Evolutionary conservation across 176 grass and related monocot genomes (phyloP).

Genomic region (Pharus latifolius): DNA sequence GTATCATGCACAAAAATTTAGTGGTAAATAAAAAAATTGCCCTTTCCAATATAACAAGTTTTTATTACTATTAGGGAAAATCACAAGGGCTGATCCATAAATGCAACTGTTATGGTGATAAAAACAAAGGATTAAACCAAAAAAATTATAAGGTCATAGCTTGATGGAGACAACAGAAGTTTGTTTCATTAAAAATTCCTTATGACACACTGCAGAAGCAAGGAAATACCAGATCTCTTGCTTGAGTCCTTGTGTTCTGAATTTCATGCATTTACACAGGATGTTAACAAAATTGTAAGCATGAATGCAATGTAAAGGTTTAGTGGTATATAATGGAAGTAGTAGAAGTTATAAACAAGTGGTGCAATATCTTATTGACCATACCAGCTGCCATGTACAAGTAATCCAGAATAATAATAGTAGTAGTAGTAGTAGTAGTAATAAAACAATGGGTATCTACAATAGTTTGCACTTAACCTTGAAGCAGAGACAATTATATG

Average conservation of each 20-base stretch:
- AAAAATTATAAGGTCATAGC: background rate
- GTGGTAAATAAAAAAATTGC: too few relatives aligned
- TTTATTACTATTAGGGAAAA: too few relatives aligned
- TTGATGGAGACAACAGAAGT: background rate
- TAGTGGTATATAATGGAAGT: background rate
- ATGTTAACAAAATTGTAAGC: background rate
- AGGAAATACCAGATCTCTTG: background rate
- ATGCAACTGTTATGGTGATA: background rate
- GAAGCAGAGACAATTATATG: background rate
- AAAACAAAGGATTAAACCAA: background rate
- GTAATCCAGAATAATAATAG: background rate
- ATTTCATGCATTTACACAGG: constrained; percentile 1
- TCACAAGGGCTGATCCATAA: background rate
- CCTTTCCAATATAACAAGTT: too few relatives aligned
- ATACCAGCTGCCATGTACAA: background rate
- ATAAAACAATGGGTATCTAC: background rate
- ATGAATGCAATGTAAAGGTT: background rate
- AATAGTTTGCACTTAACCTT: background rate
- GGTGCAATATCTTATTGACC: background rate
- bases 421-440: background rate
- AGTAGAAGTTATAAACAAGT: background rate
- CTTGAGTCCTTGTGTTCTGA: background rate
- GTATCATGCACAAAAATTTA: too few relatives aligned
- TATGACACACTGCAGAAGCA: background rate
- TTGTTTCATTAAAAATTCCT: background rate